Conservation (phyloP, 768 basidiomycete species). For the Antrodiella citrinella region DNA sequence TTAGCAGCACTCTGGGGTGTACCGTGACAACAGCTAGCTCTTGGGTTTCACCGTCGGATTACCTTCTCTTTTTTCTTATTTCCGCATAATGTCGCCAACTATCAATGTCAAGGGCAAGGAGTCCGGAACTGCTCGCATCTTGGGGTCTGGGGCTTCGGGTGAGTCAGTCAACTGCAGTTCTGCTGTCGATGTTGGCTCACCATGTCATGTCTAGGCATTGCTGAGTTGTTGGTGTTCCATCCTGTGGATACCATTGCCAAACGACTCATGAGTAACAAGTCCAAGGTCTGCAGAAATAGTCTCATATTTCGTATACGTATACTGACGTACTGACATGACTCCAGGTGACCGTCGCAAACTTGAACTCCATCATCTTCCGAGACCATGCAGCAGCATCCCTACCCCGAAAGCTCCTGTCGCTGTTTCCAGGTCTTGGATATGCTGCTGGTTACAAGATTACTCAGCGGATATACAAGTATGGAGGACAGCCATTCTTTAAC, state of each 20-base stretch:
- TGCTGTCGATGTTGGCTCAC: background rate
- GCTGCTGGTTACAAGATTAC: slow-evolving; percentile 97
- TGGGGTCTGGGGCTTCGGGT: slow-evolving; percentile 94
- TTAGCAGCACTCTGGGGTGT: too few relatives aligned
- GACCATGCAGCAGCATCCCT: slow-evolving; percentile 67
- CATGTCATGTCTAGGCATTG: slow-evolving; percentile 53
- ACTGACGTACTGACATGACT: background rate
- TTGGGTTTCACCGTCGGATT: too few relatives aligned
- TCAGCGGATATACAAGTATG: slow-evolving; percentile 95
- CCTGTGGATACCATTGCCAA: slow-evolving; percentile 98
- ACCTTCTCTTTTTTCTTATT: background rate
- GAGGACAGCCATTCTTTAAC: slow-evolving; percentile 96
- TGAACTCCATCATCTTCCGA: slow-evolving; percentile 82
- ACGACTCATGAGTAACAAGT: slow-evolving; percentile 96
- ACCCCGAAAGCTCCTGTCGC: slow-evolving; percentile 65
- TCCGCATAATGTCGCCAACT: slow-evolving; percentile 38
- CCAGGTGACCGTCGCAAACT: slow-evolving; percentile 54
- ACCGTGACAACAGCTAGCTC: too few relatives aligned
- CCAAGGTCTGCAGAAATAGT: slow-evolving; percentile 41
- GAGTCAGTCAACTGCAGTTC: background rate
- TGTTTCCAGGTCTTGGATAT: slow-evolving; percentile 98
- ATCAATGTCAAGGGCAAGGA: slow-evolving; percentile 52
- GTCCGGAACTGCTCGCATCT: slow-evolving; percentile 81
- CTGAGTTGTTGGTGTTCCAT: slow-evolving; percentile 92
- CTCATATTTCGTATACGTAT: background rate